Conservation (phyloP, 169 alveolate genomes). For the Plasmodium falciparum region DNA sequence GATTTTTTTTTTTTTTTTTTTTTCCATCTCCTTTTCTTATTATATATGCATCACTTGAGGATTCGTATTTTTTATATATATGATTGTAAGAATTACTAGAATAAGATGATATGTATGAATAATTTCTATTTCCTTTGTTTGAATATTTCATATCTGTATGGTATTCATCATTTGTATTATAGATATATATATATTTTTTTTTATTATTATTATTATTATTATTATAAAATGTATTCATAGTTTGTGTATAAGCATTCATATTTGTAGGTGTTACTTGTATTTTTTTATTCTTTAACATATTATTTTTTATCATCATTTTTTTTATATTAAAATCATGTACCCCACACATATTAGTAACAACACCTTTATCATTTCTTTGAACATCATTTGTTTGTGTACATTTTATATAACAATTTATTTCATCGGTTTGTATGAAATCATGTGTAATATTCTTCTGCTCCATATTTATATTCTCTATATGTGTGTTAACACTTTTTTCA, state of each 20-base stretch:
- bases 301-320: conserved; percentile 40
- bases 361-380: background rate
- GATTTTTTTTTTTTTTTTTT: background rate
- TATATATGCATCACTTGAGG: background rate
- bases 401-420: conserved; percentile 6
- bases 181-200: background rate
- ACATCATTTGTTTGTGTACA: conserved; percentile 17
- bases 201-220: too few relatives aligned
- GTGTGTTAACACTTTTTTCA: background rate
- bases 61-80: background rate
- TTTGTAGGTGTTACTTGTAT: conserved; percentile 36
- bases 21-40: background rate
- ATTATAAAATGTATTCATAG: background rate
- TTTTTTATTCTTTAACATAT: conserved; percentile 31
- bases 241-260: conserved; percentile 34
- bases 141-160: background rate
- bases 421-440: conserved; percentile 29
- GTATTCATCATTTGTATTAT: background rate
- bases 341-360: conserved; percentile 36
- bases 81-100: conserved; percentile 6
- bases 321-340: conserved; percentile 19
- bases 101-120: background rate
- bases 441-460: background rate
- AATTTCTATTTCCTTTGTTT: conserved; percentile 4
- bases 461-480: background rate